Evolutionary conservation across 2,329 filamentous ascomycete species (phyloP), one percentile per base, ranked within the genome.

Genomic region (Talaromyces sp.): DNA sequence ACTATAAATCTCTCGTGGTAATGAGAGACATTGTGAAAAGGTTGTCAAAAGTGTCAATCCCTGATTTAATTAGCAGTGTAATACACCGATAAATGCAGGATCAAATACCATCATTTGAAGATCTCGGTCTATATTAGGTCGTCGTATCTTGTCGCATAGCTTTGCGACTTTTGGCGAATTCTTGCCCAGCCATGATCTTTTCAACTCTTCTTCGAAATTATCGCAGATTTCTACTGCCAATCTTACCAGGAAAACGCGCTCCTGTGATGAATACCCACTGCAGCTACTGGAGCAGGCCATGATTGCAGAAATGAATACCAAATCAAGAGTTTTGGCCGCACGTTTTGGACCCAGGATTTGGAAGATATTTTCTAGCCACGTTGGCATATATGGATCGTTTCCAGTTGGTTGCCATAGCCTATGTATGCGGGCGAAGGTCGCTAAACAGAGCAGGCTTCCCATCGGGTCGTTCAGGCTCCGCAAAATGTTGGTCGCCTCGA

Each of bases 391-490:
- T 47, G 62, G 59, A 65, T 62, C 64, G 42, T 65, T 32, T 25
- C 36, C 63, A 15, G 32, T 42, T 28, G 55, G 13, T 11, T 42
- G 52, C 57, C 63, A 62, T 9, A 67, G 63, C 6, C 68, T 69
- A 55, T 70, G 65, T 22, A 78, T 70, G 3, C 68, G 71, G 4
- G 75, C 72, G 62, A 78, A 75, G 0, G 71, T 75, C 13, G 75
- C 75, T n/a, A 78, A 69, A 47, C 75, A 77, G n/a, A 78, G 64
- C 6, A 79, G 66, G 39, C 73, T 78, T 7, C 71, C 74, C 68
- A 76, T 70, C 22, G 76, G 73, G 55, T 77, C 71, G 51, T 76
- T 71, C 27, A 77, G 63, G 57, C 75, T 76, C 32, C 72, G 72
- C n/a, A 77, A 59, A 4, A 68, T 73, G 55, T 72, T 76, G 25